Base-by-base conservation (phyloP, 345 rosid genomes). In the Pugionium cornutum region DNA sequence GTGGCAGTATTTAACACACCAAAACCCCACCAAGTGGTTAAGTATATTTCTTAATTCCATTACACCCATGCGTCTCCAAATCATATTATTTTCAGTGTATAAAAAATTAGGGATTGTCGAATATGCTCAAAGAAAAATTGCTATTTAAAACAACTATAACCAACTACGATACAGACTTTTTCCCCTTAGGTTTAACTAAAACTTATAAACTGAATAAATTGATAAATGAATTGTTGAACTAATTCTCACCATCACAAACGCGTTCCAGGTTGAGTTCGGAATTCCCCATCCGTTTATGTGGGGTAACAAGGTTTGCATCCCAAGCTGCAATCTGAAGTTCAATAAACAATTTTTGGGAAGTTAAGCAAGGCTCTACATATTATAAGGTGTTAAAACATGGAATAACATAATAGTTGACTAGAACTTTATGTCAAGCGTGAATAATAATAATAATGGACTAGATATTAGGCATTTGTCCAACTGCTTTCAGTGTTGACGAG, bases 281-380 rank as follows among this genome's bases (percentile, higher is more conserved):
- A 67, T 92, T 88, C 8, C 97, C 98, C 98, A 92, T 92, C 64
- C 97, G 97, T 75, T 88, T 92, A 76, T 84, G 97, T 36, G 98
- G 98, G 55, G 94, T 76, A 44, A 92, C 84, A 79, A 92, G 86
- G 78, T 92, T 92, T 53, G 96, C 98, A 86, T 92, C 98, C 98
- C 98, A 92, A 77, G 96, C 97, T 73, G 97, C 97, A 68, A 88
- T 81, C 98, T 92, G 81, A 74, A 59, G 69, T 51, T 58, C 64
- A 55, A 60, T 53, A 60, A 46, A 30, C 42, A 67, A 30, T 28
- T 27, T 11, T 25, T 42, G 32, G 64, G 11, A 72, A 58, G 71
- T 53, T 53, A 72, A 43, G 47, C 33, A 49, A 59, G 2, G 5
- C 6, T 53, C 43, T 45, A 59, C 11, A 49, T 60, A 43, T 26